Percentiles rank a stretch among this genome's conserved stretches.
These are phyloP conservation scores for Ambrosia trifida DNA, from an alignment of 129 eudicot genomes.

Conservation along the genomic window DNA sequence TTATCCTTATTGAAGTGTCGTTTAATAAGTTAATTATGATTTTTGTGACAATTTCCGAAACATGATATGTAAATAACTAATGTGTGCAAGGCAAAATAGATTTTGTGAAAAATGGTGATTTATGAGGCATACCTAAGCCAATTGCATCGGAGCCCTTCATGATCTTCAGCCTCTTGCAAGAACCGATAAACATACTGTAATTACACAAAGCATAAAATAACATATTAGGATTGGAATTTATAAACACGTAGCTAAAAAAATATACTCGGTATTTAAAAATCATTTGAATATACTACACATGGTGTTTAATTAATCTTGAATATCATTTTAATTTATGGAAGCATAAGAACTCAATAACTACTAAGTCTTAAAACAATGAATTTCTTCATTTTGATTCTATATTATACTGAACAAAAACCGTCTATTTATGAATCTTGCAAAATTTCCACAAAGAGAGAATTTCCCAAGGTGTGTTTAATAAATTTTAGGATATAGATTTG, in stretches of 20 bases:
- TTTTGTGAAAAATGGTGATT: neutral
- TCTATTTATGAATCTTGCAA: neutral
- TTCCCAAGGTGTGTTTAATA: neutral
- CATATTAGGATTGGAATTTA: neutral
- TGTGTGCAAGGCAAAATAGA: neutral
- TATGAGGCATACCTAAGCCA: slow-evolving; percentile 63
- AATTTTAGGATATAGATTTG: neutral
- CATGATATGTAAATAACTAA: no score
- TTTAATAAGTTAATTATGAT: neutral
- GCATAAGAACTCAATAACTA: neutral
- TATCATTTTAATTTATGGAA: neutral
- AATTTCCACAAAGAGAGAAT: slow-evolving; percentile 2
- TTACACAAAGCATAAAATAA: neutral
- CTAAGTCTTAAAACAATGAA: neutral
- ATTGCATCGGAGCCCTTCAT: slow-evolving; percentile 98
- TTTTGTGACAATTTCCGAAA: no score
- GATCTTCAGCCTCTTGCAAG: slow-evolving; percentile 90
- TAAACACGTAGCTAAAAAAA: neutral
- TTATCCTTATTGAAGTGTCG: neutral
- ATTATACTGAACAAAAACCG: neutral
- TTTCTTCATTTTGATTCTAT: neutral
- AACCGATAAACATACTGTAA: slow-evolving; percentile 73
- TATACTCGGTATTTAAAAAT: neutral
- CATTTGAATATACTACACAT: neutral
- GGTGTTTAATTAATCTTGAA: neutral